Conservation (phyloP, 1,284 basidiomycete species). For the Tausonia pullulans region DNA sequence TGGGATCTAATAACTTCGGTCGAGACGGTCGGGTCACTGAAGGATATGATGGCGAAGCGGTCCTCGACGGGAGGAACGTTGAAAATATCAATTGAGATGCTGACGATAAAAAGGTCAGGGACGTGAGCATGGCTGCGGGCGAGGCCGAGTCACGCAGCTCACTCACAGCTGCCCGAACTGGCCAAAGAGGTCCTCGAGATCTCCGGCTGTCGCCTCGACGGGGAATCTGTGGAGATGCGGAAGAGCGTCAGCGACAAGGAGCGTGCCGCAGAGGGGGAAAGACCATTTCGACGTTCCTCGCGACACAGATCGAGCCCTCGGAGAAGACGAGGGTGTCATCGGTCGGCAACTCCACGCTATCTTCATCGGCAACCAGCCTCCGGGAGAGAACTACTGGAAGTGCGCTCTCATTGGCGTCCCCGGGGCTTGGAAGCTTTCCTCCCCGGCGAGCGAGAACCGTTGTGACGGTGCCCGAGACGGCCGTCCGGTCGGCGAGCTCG, state of each 20-base stretch:
- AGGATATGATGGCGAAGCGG: slow-evolving; percentile 32
- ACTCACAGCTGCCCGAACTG: slow-evolving; percentile 34
- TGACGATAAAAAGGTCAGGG: slow-evolving; percentile 12
- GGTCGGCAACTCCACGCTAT: neutral
- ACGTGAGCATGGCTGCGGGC: no score
- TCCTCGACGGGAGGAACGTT: slow-evolving; percentile 28
- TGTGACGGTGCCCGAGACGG: slow-evolving; percentile 31
- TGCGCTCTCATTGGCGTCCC: neutral
- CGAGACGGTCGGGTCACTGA: slow-evolving; percentile 21
- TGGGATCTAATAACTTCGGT: slow-evolving; percentile 25
- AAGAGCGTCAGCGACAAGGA: neutral
- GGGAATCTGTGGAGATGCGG: slow-evolving; percentile 26
- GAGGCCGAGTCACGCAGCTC: neutral
- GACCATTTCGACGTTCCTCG: neutral
- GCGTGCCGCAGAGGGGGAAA: neutral
- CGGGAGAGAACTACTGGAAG: neutral
- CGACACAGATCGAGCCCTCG: slow-evolving; percentile 4
- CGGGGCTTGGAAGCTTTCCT: slow-evolving; percentile 2
- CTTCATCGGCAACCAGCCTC: neutral
- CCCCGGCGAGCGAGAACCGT: slow-evolving; percentile 22
- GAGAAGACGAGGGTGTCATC: slow-evolving; percentile 11
- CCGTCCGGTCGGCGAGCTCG: slow-evolving; percentile 31
- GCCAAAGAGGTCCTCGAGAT: slow-evolving; percentile 33
- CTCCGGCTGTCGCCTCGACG: slow-evolving; percentile 27
- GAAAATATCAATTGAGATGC: slow-evolving; percentile 33